phyloP scores from a whole-genome alignment of 2,329 filamentous ascomycete genomes.

The Cytospora piceae region DNA sequence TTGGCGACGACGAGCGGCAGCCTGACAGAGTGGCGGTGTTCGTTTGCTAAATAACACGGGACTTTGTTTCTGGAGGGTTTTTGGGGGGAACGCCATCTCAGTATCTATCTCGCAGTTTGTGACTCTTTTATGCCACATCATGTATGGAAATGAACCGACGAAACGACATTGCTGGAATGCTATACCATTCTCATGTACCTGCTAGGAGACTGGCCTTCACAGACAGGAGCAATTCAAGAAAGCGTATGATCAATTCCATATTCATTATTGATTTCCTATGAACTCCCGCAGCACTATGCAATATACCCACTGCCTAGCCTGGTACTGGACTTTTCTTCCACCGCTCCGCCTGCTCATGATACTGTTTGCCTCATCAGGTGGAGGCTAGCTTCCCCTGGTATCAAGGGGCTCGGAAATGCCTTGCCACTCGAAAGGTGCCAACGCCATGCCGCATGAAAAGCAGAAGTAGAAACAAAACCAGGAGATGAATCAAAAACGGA shows the following conservation, averaged over 20 bases:
- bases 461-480: not conserved
- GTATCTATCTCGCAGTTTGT: not conserved
- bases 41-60: not conserved
- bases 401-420: not conserved
- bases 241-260: not conserved
- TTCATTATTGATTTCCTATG: conserved; percentile 1
- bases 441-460: conserved; percentile 14
- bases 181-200: conserved; percentile 2
- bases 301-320: conserved; percentile 1
- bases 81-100: not conserved
- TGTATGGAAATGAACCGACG: not conserved
- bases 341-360: not conserved
- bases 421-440: conserved; percentile 5
- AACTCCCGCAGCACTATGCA: conserved; percentile 12
- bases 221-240: not conserved
- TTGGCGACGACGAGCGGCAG: not conserved
- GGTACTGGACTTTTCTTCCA: conserved; percentile 1
- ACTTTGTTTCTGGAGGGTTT: not conserved
- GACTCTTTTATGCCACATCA: not conserved
- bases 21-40: not conserved
- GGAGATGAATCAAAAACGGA: not conserved
- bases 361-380: not conserved
- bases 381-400: conserved; percentile 5
- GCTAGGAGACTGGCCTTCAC: not conserved
- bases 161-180: not conserved